A percentile compares a stretch with the other conserved stretches of the same genome.
These are phyloP conservation scores for Chaetomium sp. DNA, from an alignment of 2,329 filamentous ascomycete genomes.

Conservation along the genomic window DNA sequence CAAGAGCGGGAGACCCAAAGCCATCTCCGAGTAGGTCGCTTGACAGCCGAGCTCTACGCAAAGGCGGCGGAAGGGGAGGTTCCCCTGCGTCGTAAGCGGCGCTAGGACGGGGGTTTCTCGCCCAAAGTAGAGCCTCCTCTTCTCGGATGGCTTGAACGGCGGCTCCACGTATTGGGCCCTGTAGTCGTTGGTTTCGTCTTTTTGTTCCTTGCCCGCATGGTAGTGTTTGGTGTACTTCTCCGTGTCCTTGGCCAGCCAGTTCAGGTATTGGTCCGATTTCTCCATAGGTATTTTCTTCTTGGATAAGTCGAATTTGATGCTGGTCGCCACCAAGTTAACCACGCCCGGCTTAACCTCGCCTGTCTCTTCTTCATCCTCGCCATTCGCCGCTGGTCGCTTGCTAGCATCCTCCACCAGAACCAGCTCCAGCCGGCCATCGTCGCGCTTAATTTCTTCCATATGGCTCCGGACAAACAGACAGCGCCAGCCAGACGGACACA, in stretches of 20 bases:
- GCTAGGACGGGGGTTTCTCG: slow-evolving; percentile 90
- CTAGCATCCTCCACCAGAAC: slow-evolving; percentile 51
- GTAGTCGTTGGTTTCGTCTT: slow-evolving; percentile 53
- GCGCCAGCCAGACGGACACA: slow-evolving; percentile 83
- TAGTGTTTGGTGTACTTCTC: slow-evolving; percentile 37
- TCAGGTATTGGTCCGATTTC: slow-evolving; percentile 67
- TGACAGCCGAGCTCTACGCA: slow-evolving; percentile 86
- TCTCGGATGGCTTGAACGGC: slow-evolving; percentile 85
- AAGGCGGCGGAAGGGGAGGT: slow-evolving; percentile 86
- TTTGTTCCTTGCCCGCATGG: slow-evolving; percentile 28
- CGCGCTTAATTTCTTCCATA: slow-evolving; percentile 68
- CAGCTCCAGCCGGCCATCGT: slow-evolving; percentile 78
- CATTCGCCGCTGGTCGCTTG: slow-evolving; percentile 27
- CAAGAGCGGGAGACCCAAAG: slow-evolving; percentile 80
- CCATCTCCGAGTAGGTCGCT: slow-evolving; percentile 97
- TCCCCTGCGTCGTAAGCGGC: slow-evolving; percentile 92
- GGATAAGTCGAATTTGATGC: slow-evolving; percentile 67
- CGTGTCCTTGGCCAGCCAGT: slow-evolving; percentile 68
- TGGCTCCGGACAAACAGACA: slow-evolving; percentile 87
- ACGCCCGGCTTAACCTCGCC: slow-evolving; percentile 57
- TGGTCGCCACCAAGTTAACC: slow-evolving; percentile 65
- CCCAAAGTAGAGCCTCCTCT: slow-evolving; percentile 88
- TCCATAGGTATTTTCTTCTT: slow-evolving; percentile 65
- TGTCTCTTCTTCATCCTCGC: slow-evolving; percentile 32
- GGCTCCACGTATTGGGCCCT: slow-evolving; percentile 78